Percentiles rank a stretch among this genome's conserved stretches.
phyloP scores from a whole-genome alignment of 139 green algal species.

The Prasinococcaceae sp. region DNA sequence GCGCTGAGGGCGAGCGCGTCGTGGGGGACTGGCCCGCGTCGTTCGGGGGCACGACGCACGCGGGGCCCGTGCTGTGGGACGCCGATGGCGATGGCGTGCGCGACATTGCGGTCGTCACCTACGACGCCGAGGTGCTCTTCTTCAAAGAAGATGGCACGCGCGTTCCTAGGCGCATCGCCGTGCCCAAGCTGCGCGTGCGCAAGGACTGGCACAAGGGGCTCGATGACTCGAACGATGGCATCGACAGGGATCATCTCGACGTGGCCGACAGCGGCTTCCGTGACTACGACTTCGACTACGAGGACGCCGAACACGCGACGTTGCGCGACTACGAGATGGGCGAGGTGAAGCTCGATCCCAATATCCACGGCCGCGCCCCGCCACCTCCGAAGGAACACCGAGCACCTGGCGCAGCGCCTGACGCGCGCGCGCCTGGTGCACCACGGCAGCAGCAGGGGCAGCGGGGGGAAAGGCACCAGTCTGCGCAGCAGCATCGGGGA shows the following conservation, averaged over 20 bases:
- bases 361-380: too few species aligned
- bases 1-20: slow-evolving; percentile 51
- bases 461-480: too few species aligned
- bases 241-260: neutral
- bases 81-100: slow-evolving; percentile 61
- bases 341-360: slow-evolving; percentile 7
- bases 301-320: slow-evolving; percentile 4
- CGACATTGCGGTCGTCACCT: slow-evolving; percentile 78
- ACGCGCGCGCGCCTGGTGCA: too few species aligned
- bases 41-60: slow-evolving; percentile 32
- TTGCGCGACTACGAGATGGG: slow-evolving; percentile 16
- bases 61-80: slow-evolving; percentile 79
- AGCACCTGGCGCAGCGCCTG: too few species aligned
- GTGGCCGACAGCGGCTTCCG: slow-evolving; percentile 5
- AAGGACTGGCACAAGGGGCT: slow-evolving; percentile 77
- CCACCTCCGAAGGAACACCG: too few species aligned
- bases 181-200: slow-evolving; percentile 56
- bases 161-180: slow-evolving; percentile 24
- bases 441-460: too few species aligned
- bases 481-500: too few species aligned
- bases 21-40: slow-evolving; percentile 17
- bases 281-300: slow-evolving; percentile 27
- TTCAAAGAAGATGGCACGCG: slow-evolving; percentile 40
- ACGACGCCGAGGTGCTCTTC: slow-evolving; percentile 79
- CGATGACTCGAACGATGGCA: slow-evolving; percentile 7